These are phyloP conservation scores for Populus tremula DNA, from an alignment of 345 rosid species.

Conservation along the genomic window DNA sequence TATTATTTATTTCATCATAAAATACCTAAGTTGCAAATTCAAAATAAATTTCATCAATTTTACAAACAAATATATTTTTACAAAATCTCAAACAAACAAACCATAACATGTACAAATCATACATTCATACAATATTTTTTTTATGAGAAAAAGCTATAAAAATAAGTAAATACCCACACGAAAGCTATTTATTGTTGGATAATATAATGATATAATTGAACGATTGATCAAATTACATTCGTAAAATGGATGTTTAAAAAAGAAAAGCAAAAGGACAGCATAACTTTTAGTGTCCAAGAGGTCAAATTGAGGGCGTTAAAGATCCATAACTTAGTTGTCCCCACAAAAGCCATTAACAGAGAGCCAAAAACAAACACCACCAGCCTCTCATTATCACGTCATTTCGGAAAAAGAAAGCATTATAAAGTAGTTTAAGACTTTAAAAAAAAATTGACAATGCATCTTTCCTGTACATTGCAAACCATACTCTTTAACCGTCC, in stretches of 20 bases:
- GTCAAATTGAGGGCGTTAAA: conserved; percentile 38
- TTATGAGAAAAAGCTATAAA: too few relatives aligned
- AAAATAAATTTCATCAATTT: too few relatives aligned
- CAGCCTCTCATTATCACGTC: conserved; percentile 3
- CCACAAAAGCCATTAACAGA: conserved; percentile 10
- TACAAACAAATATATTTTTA: too few relatives aligned
- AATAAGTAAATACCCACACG: too few relatives aligned
- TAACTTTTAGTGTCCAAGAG: conserved; percentile 9
- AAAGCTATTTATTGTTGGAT: neutral
- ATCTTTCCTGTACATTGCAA: neutral
- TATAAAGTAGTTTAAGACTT: too few relatives aligned
- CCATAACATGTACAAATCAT: too few relatives aligned
- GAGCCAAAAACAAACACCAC: conserved; percentile 17
- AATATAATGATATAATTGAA: neutral
- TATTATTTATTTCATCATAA: too few relatives aligned
- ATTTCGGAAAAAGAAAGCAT: neutral
- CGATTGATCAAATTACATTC: neutral
- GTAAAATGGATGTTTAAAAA: neutral
- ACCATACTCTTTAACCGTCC: neutral
- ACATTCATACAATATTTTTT: too few relatives aligned
- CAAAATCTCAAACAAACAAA: too few relatives aligned
- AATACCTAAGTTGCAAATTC: too few relatives aligned
- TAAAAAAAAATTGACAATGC: neutral
- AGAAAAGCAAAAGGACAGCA: neutral
- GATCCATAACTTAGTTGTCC: conserved; percentile 5